phyloP scores from a whole-genome alignment of 2,329 filamentous ascomycete genomes.

The Falciphora oryzae region DNA sequence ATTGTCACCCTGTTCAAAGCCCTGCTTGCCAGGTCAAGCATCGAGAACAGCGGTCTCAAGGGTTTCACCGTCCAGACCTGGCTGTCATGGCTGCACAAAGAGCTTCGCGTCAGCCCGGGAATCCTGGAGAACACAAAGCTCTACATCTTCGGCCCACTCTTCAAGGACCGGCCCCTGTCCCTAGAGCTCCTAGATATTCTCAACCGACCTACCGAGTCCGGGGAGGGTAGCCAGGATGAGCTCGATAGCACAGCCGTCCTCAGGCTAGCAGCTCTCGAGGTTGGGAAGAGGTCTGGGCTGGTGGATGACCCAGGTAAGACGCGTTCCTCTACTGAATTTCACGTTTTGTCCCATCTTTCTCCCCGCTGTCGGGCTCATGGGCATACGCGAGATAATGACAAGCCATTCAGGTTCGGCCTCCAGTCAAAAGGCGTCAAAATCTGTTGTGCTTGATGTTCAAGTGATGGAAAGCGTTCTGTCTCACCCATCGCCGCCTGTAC shows the following conservation, averaged over 20 bases:
- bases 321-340: background rate
- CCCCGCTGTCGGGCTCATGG: background rate
- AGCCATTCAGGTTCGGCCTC: conserved; percentile 18
- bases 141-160: conserved; percentile 57
- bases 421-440: conserved; percentile 15
- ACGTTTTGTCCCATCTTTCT: background rate
- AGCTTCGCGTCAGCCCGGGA: conserved; percentile 41
- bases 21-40: conserved; percentile 23
- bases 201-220: conserved; percentile 36
- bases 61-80: conserved; percentile 38
- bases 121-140: conserved; percentile 58
- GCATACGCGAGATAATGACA: conserved; percentile 2
- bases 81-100: conserved; percentile 51
- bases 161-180: conserved; percentile 51
- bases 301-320: conserved; percentile 59
- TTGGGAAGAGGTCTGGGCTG: conserved; percentile 63
- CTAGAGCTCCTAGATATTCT: conserved; percentile 50
- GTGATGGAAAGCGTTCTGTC: conserved; percentile 26
- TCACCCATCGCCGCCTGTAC: conserved; percentile 57
- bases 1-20: conserved; percentile 50
- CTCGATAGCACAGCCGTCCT: conserved; percentile 51
- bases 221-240: conserved; percentile 23
- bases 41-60: conserved; percentile 21
- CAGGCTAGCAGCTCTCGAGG: conserved; percentile 61
- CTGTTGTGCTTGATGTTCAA: conserved; percentile 14